A percentile compares a stretch with the other conserved stretches of the same genome.
Conservation (phyloP, 305 asterid genomes). For the Stenogyne calaminthoides region DNA sequence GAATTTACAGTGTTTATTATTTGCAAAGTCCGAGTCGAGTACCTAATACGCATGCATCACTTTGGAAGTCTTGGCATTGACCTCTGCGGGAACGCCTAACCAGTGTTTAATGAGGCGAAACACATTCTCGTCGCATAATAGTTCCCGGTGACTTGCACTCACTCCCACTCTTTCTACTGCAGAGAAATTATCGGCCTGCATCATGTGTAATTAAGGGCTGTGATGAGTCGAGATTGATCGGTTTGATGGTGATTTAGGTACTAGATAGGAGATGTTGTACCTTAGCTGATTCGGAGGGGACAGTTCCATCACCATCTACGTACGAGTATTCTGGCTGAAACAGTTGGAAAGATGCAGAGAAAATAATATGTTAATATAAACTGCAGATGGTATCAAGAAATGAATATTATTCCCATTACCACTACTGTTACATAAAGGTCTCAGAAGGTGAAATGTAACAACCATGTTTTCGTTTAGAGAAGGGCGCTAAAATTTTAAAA, state of each 20-base stretch:
- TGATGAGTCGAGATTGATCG: not conserved
- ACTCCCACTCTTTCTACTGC: conserved; percentile 79
- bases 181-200: conserved; percentile 66
- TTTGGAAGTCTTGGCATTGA: conserved; percentile 44
- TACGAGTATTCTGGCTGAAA: conserved; percentile 81
- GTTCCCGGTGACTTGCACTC: conserved; percentile 54
- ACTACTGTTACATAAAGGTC: not conserved
- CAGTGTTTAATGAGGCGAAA: conserved; percentile 55
- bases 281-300: conserved; percentile 88
- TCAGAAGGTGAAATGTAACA: not conserved
- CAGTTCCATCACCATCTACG: conserved; percentile 96
- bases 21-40: not conserved
- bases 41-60: conserved; percentile 43
- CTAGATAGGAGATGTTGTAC: conserved; percentile 30
- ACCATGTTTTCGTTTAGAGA: not conserved
- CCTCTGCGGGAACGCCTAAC: conserved; percentile 51
- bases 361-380: not conserved
- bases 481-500: not conserved
- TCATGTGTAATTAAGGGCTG: not conserved
- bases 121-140: conserved; percentile 50
- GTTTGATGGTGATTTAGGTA: not conserved
- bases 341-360: not conserved
- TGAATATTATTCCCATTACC: not conserved
- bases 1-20: not conserved
- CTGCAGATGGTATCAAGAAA: not conserved